Conservation (phyloP, 495 filamentous ascomycete species). For the Aspergillus olivimuriae region DNA sequence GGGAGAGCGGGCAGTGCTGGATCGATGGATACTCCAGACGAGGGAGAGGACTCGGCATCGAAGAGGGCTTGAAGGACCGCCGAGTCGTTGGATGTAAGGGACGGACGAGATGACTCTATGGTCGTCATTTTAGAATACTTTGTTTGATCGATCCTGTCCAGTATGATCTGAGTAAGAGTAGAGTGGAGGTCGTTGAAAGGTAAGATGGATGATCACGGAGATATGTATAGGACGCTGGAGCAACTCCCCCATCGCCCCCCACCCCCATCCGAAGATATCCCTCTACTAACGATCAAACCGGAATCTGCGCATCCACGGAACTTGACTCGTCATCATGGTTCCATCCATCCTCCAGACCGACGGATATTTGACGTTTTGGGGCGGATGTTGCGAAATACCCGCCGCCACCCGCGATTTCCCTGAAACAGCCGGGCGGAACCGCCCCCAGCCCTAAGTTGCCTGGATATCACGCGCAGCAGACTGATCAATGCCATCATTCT, state of each 20-base stretch:
- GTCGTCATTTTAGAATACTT: constrained; percentile 19
- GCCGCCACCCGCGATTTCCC: constrained; percentile 3
- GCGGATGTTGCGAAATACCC: constrained; percentile 13
- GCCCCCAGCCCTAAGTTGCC: constrained; percentile 5
- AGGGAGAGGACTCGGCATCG: constrained; percentile 66
- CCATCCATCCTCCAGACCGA: too few relatives aligned
- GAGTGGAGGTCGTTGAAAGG: too few relatives aligned
- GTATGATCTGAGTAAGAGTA: too few relatives aligned
- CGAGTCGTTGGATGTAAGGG: constrained; percentile 62
- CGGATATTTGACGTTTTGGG: constrained; percentile 1
- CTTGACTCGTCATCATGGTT: background rate
- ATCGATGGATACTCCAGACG: constrained; percentile 47
- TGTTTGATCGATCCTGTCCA: background rate
- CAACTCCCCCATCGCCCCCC: too few relatives aligned
- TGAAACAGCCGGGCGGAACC: constrained; percentile 13
- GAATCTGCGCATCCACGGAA: background rate
- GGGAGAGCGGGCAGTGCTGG: constrained; percentile 55
- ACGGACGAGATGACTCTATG: constrained; percentile 40
- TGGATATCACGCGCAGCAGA: too few relatives aligned
- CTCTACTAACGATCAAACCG: background rate
- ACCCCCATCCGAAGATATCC: too few relatives aligned
- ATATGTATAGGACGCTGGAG: too few relatives aligned
- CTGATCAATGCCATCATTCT: background rate
- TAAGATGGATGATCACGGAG: too few relatives aligned
- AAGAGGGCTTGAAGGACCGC: constrained; percentile 72